phyloP scores from a whole-genome alignment of 129 eudicot species.

The Lactuca saligna region DNA sequence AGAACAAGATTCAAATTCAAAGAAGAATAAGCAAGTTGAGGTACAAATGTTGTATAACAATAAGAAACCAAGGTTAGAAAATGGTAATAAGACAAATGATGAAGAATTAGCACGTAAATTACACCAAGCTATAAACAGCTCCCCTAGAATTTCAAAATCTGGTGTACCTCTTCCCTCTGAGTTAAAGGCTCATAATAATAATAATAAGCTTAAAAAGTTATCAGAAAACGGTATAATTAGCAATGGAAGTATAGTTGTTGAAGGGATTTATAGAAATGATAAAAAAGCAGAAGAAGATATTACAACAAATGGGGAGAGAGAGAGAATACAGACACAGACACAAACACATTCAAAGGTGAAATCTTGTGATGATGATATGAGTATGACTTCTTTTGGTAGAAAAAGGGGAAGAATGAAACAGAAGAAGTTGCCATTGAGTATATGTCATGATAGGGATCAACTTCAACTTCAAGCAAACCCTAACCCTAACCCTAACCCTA shows the following conservation, averaged over 20 bases:
- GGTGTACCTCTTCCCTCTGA: constrained; percentile 39
- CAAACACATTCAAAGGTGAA: constrained; percentile 36
- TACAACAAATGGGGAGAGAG: constrained; percentile 26
- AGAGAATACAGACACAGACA: constrained; percentile 29
- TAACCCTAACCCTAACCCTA: neutral
- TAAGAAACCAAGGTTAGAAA: constrained; percentile 39
- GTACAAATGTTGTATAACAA: constrained; percentile 60
- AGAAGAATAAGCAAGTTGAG: constrained; percentile 68
- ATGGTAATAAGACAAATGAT: constrained; percentile 45
- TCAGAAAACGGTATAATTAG: constrained; percentile 45
- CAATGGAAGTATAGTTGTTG: constrained; percentile 39
- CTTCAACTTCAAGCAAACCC: neutral
- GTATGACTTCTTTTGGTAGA: constrained; percentile 38
- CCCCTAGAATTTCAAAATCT: constrained; percentile 71
- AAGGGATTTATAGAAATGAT: constrained; percentile 13
- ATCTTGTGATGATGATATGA: constrained; percentile 48
- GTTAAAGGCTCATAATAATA: constrained; percentile 38
- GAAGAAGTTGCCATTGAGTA: constrained; percentile 78
- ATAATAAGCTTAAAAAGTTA: constrained; percentile 43
- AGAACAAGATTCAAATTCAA: constrained; percentile 38
- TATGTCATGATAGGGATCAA: constrained; percentile 72
- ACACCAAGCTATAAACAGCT: constrained; percentile 71
- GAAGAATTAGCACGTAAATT: constrained; percentile 77
- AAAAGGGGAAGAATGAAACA: constrained; percentile 89
- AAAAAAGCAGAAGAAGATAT: constrained; percentile 37